These are phyloP conservation scores for Filobasidium floriforme DNA, from an alignment of 768 basidiomycete genomes.

Conservation along the genomic window DNA sequence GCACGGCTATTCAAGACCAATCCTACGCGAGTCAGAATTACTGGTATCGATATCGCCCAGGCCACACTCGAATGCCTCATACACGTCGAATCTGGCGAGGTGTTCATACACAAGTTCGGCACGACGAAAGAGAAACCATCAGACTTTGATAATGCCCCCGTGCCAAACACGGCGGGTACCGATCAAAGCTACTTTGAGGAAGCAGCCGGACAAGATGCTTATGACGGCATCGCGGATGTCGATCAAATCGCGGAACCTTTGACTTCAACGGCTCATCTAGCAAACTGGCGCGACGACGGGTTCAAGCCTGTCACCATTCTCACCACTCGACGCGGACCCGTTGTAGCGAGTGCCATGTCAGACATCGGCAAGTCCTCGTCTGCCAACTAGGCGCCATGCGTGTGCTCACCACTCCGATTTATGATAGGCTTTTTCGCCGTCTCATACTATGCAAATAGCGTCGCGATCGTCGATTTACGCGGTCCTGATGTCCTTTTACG, in stretches of 20 bases:
- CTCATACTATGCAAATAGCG: constrained; percentile 56
- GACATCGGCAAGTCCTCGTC: constrained; percentile 59
- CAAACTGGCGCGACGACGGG: constrained; percentile 45
- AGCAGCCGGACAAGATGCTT: background rate
- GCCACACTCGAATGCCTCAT: constrained; percentile 46
- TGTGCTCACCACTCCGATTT: background rate
- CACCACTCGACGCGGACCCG: constrained; percentile 49
- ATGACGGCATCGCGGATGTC: constrained; percentile 23
- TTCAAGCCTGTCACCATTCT: constrained; percentile 62
- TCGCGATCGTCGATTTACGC: constrained; percentile 66
- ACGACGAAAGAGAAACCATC: constrained; percentile 27
- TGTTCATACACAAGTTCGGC: constrained; percentile 45
- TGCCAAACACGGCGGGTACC: constrained; percentile 25
- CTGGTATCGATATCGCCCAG: constrained; percentile 42
- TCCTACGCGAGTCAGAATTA: constrained; percentile 42
- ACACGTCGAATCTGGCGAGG: constrained; percentile 45
- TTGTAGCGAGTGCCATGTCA: constrained; percentile 57
- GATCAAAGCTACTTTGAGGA: constrained; percentile 10
- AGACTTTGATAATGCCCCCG: constrained; percentile 21
- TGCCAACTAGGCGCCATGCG: background rate
- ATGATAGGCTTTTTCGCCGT: constrained; percentile 66
- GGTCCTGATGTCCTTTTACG: constrained; percentile 62
- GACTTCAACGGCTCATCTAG: constrained; percentile 52
- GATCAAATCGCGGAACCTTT: constrained; percentile 50
- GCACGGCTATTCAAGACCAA: constrained; percentile 37